Conservation (phyloP, 2,329 filamentous ascomycete species). For the Dryadomyces sulphureus region DNA sequence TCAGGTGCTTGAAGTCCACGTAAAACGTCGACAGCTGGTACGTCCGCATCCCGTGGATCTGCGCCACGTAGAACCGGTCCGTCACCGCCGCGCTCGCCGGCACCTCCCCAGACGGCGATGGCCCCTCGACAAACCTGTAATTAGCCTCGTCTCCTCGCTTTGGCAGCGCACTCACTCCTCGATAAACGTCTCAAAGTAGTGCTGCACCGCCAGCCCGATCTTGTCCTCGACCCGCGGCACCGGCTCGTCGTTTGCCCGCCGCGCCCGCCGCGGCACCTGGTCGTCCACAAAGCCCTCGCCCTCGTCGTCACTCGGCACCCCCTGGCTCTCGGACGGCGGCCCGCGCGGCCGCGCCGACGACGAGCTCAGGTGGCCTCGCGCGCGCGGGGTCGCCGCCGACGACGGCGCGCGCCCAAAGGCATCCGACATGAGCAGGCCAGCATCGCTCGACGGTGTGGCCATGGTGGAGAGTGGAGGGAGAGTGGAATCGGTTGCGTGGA, state of each 20-base stretch:
- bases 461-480: constrained; percentile 18
- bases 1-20: constrained; percentile 75
- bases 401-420: constrained; percentile 23
- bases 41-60: constrained; percentile 62
- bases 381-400: constrained; percentile 26
- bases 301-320: constrained; percentile 44
- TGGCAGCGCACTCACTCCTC: constrained; percentile 46
- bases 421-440: constrained; percentile 43
- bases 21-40: constrained; percentile 75
- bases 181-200: constrained; percentile 67
- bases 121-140: constrained; percentile 53
- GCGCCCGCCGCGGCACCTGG: constrained; percentile 38
- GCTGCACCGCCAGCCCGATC: constrained; percentile 59
- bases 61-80: constrained; percentile 73
- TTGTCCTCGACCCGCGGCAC: constrained; percentile 63
- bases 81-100: constrained; percentile 52
- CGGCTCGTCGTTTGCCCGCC: constrained; percentile 30
- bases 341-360: constrained; percentile 38
- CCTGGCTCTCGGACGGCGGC: constrained; percentile 48
- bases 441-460: constrained; percentile 37
- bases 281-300: constrained; percentile 49
- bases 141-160: too few relatives aligned
- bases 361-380: constrained; percentile 27
- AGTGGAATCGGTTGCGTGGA: too few relatives aligned
- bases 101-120: constrained; percentile 44